Percentiles rank a stretch among this genome's conserved stretches.
These are phyloP conservation scores for Phoma sp. DNA, from an alignment of 2,329 filamentous ascomycete genomes.

Conservation along the genomic window DNA sequence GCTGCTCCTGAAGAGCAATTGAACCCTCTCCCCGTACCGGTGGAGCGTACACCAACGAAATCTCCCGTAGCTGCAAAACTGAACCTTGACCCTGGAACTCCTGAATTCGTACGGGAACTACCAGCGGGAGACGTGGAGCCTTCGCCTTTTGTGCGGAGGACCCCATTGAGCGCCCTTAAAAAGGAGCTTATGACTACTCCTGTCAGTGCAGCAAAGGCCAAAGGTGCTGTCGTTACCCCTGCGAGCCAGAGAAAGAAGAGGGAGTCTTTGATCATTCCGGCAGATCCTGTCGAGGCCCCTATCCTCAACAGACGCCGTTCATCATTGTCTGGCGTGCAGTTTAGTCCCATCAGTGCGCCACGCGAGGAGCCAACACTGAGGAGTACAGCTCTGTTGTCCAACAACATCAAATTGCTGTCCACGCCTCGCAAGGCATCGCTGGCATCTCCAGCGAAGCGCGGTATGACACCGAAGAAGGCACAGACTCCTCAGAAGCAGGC, in stretches of 20 bases:
- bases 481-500: conserved; percentile 47
- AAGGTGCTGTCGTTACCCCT: conserved; percentile 25
- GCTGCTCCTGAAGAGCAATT: conserved; percentile 21
- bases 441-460: conserved; percentile 51
- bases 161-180: conserved; percentile 28
- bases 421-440: conserved; percentile 56
- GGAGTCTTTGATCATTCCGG: conserved; percentile 29
- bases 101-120: conserved; percentile 34
- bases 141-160: conserved; percentile 42
- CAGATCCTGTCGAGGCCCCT: conserved; percentile 43
- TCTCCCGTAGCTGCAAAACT: conserved; percentile 33
- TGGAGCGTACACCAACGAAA: conserved; percentile 30
- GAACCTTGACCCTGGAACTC: conserved; percentile 36
- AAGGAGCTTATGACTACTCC: conserved; percentile 34
- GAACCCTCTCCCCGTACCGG: conserved; percentile 3
- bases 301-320: conserved; percentile 45
- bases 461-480: conserved; percentile 45
- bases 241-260: conserved; percentile 22
- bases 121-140: conserved; percentile 42
- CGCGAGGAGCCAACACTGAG: conserved; percentile 40
- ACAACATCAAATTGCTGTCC: conserved; percentile 55
- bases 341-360: conserved; percentile 40
- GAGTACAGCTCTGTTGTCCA: conserved; percentile 44
- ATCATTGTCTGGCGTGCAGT: conserved; percentile 42
- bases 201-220: conserved; percentile 22